phyloP scores from a whole-genome alignment of 2,329 filamentous ascomycete species.

The Zymoseptoria brevis region DNA sequence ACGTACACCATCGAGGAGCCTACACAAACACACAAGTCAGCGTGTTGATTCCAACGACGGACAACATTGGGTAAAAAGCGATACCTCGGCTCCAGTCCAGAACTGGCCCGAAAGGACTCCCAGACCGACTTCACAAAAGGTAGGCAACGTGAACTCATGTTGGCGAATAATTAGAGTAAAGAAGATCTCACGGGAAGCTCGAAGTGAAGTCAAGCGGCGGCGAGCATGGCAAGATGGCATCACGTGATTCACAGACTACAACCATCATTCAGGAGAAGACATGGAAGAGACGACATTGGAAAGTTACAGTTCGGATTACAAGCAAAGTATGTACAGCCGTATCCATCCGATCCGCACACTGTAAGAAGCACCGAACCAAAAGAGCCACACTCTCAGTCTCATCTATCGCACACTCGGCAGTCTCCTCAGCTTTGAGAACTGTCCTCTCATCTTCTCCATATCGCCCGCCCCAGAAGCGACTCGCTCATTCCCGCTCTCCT shows the following conservation, averaged over 20 bases:
- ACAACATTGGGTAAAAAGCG: slow-evolving; percentile 1
- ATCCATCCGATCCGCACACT: not conserved
- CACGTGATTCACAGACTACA: not conserved
- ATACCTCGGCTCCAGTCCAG: slow-evolving; percentile 82
- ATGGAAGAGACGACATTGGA: not conserved
- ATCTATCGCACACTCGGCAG: not conserved
- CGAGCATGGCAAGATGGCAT: not conserved
- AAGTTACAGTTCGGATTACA: not conserved
- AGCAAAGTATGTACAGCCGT: not conserved
- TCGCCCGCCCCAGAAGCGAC: not conserved
- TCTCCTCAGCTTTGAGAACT: not conserved
- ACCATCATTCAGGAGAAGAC: not conserved
- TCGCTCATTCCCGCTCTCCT: not conserved
- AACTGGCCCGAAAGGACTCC: slow-evolving; percentile 69
- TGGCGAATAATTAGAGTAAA: not conserved
- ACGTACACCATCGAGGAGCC: slow-evolving; percentile 33
- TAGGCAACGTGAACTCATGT: slow-evolving; percentile 19
- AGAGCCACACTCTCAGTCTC: not conserved
- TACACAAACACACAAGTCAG: slow-evolving; percentile 11
- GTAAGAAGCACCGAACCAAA: not conserved
- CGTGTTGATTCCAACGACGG: not conserved
- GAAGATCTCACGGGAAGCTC: not conserved
- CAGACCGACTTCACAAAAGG: slow-evolving; percentile 28
- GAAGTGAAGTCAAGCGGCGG: slow-evolving; percentile 1
- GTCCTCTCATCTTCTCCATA: not conserved